These are phyloP conservation scores for Torulaspora franciscae DNA, from an alignment of 805 yeast species.

Conservation along the genomic window DNA sequence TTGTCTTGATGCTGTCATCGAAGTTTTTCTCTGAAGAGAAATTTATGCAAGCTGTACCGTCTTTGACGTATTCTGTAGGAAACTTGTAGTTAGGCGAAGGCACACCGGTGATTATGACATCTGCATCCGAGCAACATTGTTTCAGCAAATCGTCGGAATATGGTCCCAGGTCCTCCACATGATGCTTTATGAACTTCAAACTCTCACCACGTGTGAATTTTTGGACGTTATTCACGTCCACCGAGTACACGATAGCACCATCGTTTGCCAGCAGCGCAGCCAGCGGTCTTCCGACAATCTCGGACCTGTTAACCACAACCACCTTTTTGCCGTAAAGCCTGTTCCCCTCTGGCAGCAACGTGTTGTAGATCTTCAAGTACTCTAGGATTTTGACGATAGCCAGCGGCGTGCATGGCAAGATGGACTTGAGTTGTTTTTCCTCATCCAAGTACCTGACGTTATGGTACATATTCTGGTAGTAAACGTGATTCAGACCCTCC, in stretches of 20 bases:
- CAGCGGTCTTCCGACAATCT: conserved; percentile 94
- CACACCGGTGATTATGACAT: conserved; percentile 93
- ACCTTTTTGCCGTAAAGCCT: conserved; percentile 89
- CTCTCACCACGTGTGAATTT: conserved; percentile 94
- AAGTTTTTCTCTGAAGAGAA: conserved; percentile 89
- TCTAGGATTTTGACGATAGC: conserved; percentile 93
- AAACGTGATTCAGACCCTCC: conserved; percentile 87
- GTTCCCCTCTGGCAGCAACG: conserved; percentile 79
- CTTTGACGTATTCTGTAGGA: conserved; percentile 70
- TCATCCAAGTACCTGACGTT: conserved; percentile 81
- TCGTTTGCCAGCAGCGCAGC: conserved; percentile 96
- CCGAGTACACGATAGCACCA: conserved; percentile 94
- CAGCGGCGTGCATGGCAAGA: conserved; percentile 93
- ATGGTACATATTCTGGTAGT: conserved; percentile 92
- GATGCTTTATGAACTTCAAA: conserved; percentile 72
- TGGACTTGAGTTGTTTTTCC: conserved; percentile 65
- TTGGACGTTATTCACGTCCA: conserved; percentile 81
- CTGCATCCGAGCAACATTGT: conserved; percentile 67
- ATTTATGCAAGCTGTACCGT: conserved; percentile 89
- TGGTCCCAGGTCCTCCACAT: conserved; percentile 56
- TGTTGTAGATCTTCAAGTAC: conserved; percentile 81
- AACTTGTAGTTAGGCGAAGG: conserved; percentile 81
- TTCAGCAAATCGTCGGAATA: conserved; percentile 44
- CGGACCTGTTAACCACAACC: conserved; percentile 87
- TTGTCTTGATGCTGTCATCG: conserved; percentile 70